A percentile compares a stretch with the other conserved stretches of the same genome.
Evolutionary conservation across 345 rosid species (phyloP).

Genomic region (Populus pruinosa): DNA sequence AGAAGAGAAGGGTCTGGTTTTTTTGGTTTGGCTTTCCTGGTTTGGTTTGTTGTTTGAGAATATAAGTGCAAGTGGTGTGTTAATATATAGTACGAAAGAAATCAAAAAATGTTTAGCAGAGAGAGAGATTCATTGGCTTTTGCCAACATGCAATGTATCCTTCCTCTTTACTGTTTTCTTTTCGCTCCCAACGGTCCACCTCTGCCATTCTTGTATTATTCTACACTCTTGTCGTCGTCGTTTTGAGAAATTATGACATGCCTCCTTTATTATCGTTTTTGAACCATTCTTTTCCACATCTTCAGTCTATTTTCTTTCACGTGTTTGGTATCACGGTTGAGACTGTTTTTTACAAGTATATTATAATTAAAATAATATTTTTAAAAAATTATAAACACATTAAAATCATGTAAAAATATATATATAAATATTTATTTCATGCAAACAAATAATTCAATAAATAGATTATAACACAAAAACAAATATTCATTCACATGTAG

Average conservation of each 20-base stretch:
- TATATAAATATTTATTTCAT: too few relatives aligned
- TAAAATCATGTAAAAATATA: too few relatives aligned
- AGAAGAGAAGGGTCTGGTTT: neutral
- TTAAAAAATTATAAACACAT: too few relatives aligned
- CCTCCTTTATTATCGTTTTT: neutral
- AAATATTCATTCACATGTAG: too few relatives aligned
- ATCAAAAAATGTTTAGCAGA: neutral
- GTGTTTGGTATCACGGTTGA: too few relatives aligned
- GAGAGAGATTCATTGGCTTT: slow-evolving; percentile 32
- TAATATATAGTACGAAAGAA: neutral
- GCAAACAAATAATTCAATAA: too few relatives aligned
- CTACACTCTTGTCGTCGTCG: neutral
- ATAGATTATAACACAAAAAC: too few relatives aligned
- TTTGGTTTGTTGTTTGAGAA: neutral
- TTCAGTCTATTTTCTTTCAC: too few relatives aligned
- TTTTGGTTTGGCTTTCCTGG: neutral
- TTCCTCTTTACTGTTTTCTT: slow-evolving; percentile 18
- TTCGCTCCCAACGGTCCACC: slow-evolving; percentile 17
- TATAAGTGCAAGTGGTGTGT: neutral
- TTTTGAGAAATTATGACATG: neutral
- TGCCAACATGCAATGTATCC: slow-evolving; percentile 46
- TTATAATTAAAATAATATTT: too few relatives aligned
- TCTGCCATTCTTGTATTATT: slow-evolving; percentile 1
- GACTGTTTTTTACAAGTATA: too few relatives aligned
- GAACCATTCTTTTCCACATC: neutral